Evolutionary conservation across 2,329 filamentous ascomycete genomes (phyloP), one percentile per base, ranked within the genome.

Genomic region (Colletotrichum eremochloae): DNA sequence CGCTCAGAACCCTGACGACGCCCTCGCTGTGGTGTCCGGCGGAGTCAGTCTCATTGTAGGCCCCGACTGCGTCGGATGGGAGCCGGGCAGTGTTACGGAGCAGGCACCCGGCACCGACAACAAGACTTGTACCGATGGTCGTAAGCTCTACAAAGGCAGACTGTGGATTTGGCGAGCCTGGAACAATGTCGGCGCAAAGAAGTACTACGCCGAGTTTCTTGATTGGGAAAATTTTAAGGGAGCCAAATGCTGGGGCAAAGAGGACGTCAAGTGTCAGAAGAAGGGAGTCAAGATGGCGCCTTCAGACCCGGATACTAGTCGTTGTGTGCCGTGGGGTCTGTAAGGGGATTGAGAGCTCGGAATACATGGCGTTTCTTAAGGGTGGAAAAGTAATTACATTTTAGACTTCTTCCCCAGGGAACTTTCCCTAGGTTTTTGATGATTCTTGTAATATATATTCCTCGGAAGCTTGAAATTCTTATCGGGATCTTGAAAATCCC

Each of bases 201-300:
- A 62, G 42, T 15, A 62, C 6, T 52, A 36, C 55, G n/a, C 44
- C 9, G 36, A 36, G 12, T 68, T 68, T 36, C 24, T 68, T 1
- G 36, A 52, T 8, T 68, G 65, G 65, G 65, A 68, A 8, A 53
- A 68, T 38, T 68, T 68, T 48, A 68, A 38, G 65, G 57, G 65
- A 29, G 65, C 65, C 44, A 3, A 46, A 20, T 68, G 65, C 29
- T 12, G 20, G 20, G 65, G 57, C 11, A 36, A n/a, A 9, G 14
- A 68, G 57, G 65, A 68, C 33, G 65, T 68, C 3, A 12, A 44
- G 20, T 55, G 65, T n/a, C 58, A 62, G 55, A 53, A 56, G 15
- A 24, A 67, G 9, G 64, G 64, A 4, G 6, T 15, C 11, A 67
- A 67, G 55, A 38, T 48, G 24, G 55, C 33, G 5, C 64, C 64